Base-by-base conservation (phyloP, 2,329 filamentous ascomycete species). In the Fusarium annulatum region DNA sequence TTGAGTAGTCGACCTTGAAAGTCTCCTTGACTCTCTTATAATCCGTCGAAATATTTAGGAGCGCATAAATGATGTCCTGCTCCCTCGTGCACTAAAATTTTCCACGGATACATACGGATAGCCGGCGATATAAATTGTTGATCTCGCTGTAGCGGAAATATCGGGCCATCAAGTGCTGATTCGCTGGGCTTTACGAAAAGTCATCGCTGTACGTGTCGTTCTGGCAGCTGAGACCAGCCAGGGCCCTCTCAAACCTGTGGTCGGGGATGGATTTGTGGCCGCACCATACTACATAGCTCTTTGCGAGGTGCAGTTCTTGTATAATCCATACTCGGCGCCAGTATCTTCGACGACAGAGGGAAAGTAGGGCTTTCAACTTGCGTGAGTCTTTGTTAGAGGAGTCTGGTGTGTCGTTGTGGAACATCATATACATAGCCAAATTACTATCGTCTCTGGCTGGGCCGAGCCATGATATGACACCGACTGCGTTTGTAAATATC, bases 401-500 rank as follows among this genome's bases (percentile, higher is more conserved):
- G 9, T 30, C 28, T 30, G 28, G 28, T 30, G 28, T 30, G 28
- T 30, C 28, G 28, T 30, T 30, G 28, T 30, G 28, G 28, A 30
- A 30, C 28, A 30, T 30, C 28, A 28, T 7, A 28, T 28, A 28
- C 9, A 30, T 30, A 3, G 30, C 30, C 30, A 30, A 11, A 30
- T 30, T 30, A 30, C 30, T 30, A 30, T 30, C 30, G 10, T 30
- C 30, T 30, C 30, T 10, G 10, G 9, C 30, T 11, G 30, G 30
- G 10, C 30, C 48, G 8, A 51, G 48, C 30, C 48, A 51, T 7
- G 48, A 2, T 5, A 51, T 51, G 10, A 34, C 30, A 34, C 48
- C 5, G 3, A 10, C 1, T 23, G 48, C 48, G 0, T 3, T 7
- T 0, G 1, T 14, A 5, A 51, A 51, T 0, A 8, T 51, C 1